Conservation (phyloP, 352 stramenopile genomes). For the Phytophthora fragariae region DNA sequence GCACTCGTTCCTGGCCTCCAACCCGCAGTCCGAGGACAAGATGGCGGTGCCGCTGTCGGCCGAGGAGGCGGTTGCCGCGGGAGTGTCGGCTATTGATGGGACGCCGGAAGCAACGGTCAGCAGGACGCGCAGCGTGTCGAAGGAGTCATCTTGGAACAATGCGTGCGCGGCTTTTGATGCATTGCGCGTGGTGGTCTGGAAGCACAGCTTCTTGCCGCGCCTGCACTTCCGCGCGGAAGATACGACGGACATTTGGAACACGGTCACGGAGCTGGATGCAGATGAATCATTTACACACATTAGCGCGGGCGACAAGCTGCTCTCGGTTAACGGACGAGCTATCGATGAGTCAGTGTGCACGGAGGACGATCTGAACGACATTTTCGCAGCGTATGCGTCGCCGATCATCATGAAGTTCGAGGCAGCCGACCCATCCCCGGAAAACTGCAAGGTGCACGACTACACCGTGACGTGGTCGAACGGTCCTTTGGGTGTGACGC, state of each 20-base stretch:
- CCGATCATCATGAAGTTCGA: conserved; percentile 89
- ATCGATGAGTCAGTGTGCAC: conserved; percentile 69
- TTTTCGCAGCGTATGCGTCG: conserved; percentile 76
- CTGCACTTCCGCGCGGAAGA: conserved; percentile 65
- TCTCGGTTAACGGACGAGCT: conserved; percentile 80
- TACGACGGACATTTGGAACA: conserved; percentile 65
- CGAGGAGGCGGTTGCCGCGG: conserved; percentile 21
- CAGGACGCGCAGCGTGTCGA: conserved; percentile 60
- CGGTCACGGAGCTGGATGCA: conserved; percentile 70
- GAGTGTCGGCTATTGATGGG: conserved; percentile 36
- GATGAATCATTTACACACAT: conserved; percentile 88
- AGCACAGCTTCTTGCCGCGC: conserved; percentile 84
- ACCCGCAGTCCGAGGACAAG: conserved; percentile 81
- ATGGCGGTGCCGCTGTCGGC: conserved; percentile 38
- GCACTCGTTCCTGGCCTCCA: conserved; percentile 55
- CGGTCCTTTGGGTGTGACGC: conserved; percentile 81
- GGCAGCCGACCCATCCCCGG: conserved; percentile 47
- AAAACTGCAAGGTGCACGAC: conserved; percentile 79
- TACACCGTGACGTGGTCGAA: conserved; percentile 91
- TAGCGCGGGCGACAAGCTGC: conserved; percentile 65
- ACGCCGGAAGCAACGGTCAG: conserved; percentile 22
- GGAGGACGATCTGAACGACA: conserved; percentile 75
- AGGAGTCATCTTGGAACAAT: conserved; percentile 89
- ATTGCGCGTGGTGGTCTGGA: conserved; percentile 87
- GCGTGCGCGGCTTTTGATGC: conserved; percentile 74